Percentiles rank a stretch among this genome's conserved stretches.
These are phyloP conservation scores for Neostapfia colusana DNA, from an alignment of 176 grass and related monocot genomes.

Conservation along the genomic window DNA sequence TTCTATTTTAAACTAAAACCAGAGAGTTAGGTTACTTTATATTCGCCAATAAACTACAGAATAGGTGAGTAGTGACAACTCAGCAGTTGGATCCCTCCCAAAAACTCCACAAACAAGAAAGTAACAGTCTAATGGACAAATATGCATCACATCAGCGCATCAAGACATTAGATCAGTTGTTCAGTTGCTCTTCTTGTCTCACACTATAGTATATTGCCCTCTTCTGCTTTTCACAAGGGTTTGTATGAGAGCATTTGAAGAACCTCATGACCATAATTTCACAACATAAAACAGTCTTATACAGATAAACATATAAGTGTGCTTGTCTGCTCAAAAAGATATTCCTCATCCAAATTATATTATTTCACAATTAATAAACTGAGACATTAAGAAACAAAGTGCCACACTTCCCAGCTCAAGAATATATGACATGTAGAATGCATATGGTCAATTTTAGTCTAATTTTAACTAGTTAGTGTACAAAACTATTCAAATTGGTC, in stretches of 20 bases:
- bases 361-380: neutral
- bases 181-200: too few species aligned
- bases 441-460: neutral
- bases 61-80: neutral
- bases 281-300: neutral
- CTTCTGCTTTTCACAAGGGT: neutral
- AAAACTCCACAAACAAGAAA: conserved; percentile 26
- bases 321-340: neutral
- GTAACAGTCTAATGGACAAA: neutral
- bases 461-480: conserved; percentile 4
- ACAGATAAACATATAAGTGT: conserved; percentile 1
- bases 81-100: neutral
- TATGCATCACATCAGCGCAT: conserved; percentile 25
- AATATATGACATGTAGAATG: conserved; percentile 3
- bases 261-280: neutral
- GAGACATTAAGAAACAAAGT: neutral
- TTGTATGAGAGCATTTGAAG: neutral
- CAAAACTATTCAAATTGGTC: conserved; percentile 11
- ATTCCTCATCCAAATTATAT: neutral
- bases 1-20: neutral
- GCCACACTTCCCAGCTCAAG: neutral
- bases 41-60: neutral
- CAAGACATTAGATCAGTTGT: conserved; percentile 6
- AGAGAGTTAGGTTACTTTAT: neutral
- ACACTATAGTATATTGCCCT: neutral